Evolutionary conservation across 2,329 filamentous ascomycete species (phyloP), one percentile per base, ranked within the genome.

Genomic region (Lachnellula hyalina): DNA sequence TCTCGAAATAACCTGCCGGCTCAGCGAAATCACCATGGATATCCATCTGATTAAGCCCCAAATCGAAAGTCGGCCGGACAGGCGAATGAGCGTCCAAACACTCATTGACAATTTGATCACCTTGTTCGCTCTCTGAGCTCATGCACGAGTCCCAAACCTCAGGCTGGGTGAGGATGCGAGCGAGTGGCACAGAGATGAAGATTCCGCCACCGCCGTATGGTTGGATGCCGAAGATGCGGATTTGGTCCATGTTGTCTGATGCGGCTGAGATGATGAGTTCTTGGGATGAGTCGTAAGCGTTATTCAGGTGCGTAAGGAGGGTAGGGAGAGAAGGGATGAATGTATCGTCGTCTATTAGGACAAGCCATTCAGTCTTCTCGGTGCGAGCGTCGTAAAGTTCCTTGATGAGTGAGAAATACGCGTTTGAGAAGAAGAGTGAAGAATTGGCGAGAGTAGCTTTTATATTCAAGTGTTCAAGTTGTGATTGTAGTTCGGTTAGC

Each of bases 301-400:
- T 53, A 9, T 57, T 53, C 23, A 67, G 50, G 34, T 64, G 61
- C 0, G 51, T 35, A 6, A 64, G 44, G 11, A 67, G 60, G 9
- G 56, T 54, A 2, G 60, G 56, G 1, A 67, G 50, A 4, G 64
- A 66, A 6, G 64, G 61, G 36, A 65, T 35, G 47, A 67, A 67
- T 19, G 65, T 67, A 48, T 67, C 64, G 51, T 67, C 65, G 44
- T 67, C 65, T 42, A 65, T 57, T 9, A 67, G 46, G 5, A 58
- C 62, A 8, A 67, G 49, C 63, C 63, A 67, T 54, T 63, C 52
- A 14, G 64, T 67, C 2, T 59, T 36, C 12, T 55, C 52, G 0
- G 59, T 60, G 1, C 61, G 53, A 3, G 56, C 19, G 5, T 64
- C 59, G 52, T 66, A 67, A 6, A 67, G 61, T 32, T 49, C 51